Evolutionary conservation across 177 flowering plant genomes (phyloP).

Genomic region (Telopea speciosissima): DNA sequence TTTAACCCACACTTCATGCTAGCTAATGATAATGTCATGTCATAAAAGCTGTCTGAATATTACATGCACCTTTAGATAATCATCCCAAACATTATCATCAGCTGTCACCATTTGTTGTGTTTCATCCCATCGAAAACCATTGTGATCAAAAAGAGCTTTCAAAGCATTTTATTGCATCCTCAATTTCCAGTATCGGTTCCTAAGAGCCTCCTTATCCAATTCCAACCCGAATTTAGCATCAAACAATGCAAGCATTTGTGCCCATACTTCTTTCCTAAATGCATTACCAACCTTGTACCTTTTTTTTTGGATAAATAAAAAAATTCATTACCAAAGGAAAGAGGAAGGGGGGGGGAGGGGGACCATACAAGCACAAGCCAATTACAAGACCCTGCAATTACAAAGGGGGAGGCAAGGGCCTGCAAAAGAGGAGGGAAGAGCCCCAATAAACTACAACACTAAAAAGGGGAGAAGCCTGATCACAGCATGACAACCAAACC

Average conservation of each 20-base stretch:
- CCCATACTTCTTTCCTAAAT: slow-evolving; percentile 27
- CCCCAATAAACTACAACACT: too few relatives aligned
- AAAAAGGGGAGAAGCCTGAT: too few relatives aligned
- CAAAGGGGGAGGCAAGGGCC: too few relatives aligned
- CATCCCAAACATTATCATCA: slow-evolving; percentile 20
- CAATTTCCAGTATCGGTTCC: slow-evolving; percentile 12
- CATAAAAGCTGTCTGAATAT: not conserved
- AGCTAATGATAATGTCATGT: not conserved
- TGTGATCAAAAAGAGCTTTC: slow-evolving; percentile 19
- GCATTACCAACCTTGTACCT: slow-evolving; percentile 15
- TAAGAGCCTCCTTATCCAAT: slow-evolving; percentile 16
- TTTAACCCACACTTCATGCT: not conserved
- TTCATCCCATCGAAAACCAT: slow-evolving; percentile 28
- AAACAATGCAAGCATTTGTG: slow-evolving; percentile 16
- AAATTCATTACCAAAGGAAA: too few relatives aligned
- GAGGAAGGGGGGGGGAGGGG: too few relatives aligned
- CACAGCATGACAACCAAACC: too few relatives aligned
- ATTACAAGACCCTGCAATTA: too few relatives aligned
- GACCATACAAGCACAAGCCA: too few relatives aligned
- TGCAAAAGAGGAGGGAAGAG: too few relatives aligned
- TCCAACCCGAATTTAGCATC: slow-evolving; percentile 20
- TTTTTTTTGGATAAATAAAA: too few relatives aligned
- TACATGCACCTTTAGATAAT: slow-evolving; percentile 19
- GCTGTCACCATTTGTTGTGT: slow-evolving; percentile 19
- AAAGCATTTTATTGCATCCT: slow-evolving; percentile 20